These are phyloP conservation scores for Dictyostelium intermedium DNA, from an alignment of 78 protist genomes.

Conservation along the genomic window DNA sequence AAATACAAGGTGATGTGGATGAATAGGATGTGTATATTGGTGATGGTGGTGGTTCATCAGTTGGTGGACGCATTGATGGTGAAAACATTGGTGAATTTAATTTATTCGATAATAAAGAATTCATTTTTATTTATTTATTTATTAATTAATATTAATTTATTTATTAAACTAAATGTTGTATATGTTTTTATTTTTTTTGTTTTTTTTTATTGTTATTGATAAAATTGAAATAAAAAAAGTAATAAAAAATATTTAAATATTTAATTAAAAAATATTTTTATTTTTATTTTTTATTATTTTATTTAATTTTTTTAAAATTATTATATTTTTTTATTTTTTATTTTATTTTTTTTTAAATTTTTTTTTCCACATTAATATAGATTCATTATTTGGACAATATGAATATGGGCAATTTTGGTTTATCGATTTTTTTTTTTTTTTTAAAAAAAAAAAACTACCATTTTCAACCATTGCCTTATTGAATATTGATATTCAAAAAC, in stretches of 20 bases:
- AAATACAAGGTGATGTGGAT: neutral
- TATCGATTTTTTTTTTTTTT: neutral
- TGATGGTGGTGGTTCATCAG: constrained; percentile 60
- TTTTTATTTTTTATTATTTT: no score
- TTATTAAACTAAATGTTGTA: neutral
- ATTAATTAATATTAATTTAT: no score
- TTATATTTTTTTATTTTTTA: neutral
- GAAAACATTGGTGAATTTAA: constrained; percentile 43
- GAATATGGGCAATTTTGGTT: neutral
- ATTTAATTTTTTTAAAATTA: no score
- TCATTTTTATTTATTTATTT: neutral
- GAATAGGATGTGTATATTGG: neutral
- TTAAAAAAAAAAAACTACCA: neutral
- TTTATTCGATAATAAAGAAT: neutral
- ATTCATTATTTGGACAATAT: neutral
- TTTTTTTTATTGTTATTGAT: no score
- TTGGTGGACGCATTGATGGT: constrained; percentile 13
- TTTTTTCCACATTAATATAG: neutral
- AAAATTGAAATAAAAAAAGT: neutral
- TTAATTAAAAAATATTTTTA: no score
- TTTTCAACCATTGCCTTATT: constrained; percentile 3
- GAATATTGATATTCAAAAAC: neutral
- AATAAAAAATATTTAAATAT: no score
- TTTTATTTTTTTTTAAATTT: neutral
- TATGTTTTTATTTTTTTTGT: neutral